Evolutionary conservation across 768 basidiomycete species (phyloP), one percentile per base, ranked within the genome.

Genomic region (Lyophyllum semitale): DNA sequence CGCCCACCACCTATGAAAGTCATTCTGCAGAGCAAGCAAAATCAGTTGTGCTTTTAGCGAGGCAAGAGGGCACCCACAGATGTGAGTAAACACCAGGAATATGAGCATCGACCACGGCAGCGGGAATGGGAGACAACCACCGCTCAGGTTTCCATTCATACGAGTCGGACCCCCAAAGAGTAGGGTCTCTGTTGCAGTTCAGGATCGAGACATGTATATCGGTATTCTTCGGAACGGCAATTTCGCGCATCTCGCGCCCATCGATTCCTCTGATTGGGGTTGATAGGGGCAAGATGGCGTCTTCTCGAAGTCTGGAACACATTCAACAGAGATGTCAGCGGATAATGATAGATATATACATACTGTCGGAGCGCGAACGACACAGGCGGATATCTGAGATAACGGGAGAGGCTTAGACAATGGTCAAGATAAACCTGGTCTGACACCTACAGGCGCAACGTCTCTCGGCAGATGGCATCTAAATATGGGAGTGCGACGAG

Each of bases 121-220:
- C 62, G 6, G 77, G 79, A 15, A 78, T 63, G 0, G 71, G 70
- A 3, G 66, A 58, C 1, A 80, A 66, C 81, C 80, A 83, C n/a
- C 81, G 65, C 58, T 81, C 78, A 1, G 80, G 81, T 57, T 78
- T 80, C 78, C 79, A 82, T 51, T 80, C 27, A n/a, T n/a, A n/a
- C n/a, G n/a, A n/a, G n/a, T n/a, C n/a, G n/a, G n/a, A n/a, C n/a
- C n/a, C n/a, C n/a, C n/a, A n/a, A n/a, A n/a, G n/a, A n/a, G n/a
- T n/a, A n/a, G n/a, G n/a, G n/a, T n/a, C n/a, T n/a, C n/a, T n/a
- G n/a, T n/a, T n/a, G n/a, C n/a, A n/a, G n/a, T n/a, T n/a, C n/a
- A n/a, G n/a, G n/a, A n/a, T n/a, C n/a, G n/a, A n/a, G n/a, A n/a
- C n/a, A n/a, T n/a, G n/a, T n/a, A n/a, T n/a, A n/a, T n/a, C n/a